Evolutionary conservation across 495 filamentous ascomycete species (phyloP).

Genomic region (Neurospora sp.): DNA sequence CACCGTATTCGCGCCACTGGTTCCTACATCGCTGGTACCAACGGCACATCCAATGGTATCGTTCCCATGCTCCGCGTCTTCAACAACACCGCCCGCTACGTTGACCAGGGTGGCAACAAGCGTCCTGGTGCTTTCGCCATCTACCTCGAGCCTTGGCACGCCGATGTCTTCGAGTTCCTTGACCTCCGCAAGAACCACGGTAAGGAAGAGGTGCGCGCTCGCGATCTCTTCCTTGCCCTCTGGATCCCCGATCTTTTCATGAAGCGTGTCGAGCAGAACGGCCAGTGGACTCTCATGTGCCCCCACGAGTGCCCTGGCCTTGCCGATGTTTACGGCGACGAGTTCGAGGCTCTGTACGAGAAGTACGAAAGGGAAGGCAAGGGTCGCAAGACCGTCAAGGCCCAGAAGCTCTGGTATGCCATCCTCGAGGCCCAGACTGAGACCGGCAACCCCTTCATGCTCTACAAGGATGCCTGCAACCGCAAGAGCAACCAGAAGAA

Average conservation of each 20-base stretch:
- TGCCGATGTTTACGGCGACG: constrained; percentile 92
- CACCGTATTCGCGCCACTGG: constrained; percentile 94
- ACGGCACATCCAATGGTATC: constrained; percentile 94
- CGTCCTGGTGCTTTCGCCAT: constrained; percentile 96
- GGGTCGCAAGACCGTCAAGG: constrained; percentile 83
- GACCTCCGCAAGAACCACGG: constrained; percentile 98
- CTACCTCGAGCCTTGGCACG: constrained; percentile 99
- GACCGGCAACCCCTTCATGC: constrained; percentile 98
- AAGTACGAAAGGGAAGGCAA: constrained; percentile 85
- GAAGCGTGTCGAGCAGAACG: constrained; percentile 95
- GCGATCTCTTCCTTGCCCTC: constrained; percentile 93
- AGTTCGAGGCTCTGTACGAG: constrained; percentile 92
- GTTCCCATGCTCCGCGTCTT: constrained; percentile 96
- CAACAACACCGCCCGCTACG: constrained; percentile 98
- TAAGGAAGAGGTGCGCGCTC: constrained; percentile 94
- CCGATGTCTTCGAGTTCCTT: constrained; percentile 93
- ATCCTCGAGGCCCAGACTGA: constrained; percentile 97
- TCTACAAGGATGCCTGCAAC: constrained; percentile 98
- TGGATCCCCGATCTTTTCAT: constrained; percentile 99
- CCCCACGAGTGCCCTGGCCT: constrained; percentile 91
- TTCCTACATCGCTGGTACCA: constrained; percentile 95
- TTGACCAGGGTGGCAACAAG: constrained; percentile 99
- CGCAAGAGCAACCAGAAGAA: constrained; percentile 99
- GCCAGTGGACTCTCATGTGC: constrained; percentile 94
- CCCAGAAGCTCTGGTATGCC: constrained; percentile 98